Conservation (phyloP, 306 rosid species). For the Vicia faba region DNA sequence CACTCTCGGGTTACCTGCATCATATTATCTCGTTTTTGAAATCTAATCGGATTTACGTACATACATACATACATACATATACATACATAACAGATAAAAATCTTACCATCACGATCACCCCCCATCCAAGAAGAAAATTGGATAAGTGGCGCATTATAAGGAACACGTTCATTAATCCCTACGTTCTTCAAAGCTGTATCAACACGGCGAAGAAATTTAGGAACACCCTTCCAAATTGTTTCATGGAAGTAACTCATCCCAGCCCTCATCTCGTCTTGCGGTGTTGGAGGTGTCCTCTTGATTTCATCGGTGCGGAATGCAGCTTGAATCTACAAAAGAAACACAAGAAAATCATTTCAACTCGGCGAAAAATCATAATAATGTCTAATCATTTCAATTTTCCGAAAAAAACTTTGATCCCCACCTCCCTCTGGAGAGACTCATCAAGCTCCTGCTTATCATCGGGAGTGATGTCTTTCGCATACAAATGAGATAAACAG, state of each 20-base stretch:
- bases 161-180: constrained; percentile 88
- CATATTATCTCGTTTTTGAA: not conserved
- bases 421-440: constrained; percentile 94
- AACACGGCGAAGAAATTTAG: constrained; percentile 88
- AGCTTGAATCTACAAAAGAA: constrained; percentile 80
- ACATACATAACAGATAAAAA: constrained; percentile 5
- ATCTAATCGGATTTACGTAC: not conserved
- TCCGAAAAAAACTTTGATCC: constrained; percentile 33
- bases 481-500: constrained; percentile 76
- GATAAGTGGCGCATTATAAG: constrained; percentile 94
- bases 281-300: constrained; percentile 90
- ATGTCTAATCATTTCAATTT: not conserved
- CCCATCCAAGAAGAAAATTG: constrained; percentile 99
- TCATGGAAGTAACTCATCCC: constrained; percentile 99
- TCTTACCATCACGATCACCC: constrained; percentile 97
- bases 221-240: constrained; percentile 96
- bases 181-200: constrained; percentile 95
- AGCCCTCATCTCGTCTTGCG: constrained; percentile 99
- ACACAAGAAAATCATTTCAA: constrained; percentile 16
- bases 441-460: constrained; percentile 98
- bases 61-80: not conserved
- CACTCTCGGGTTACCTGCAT: constrained; percentile 94
- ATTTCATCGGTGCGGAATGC: constrained; percentile 98
- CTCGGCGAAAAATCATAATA: not conserved
- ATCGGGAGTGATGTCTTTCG: constrained; percentile 96